These are phyloP conservation scores for Elsinoe fawcettii DNA, from an alignment of 2,329 filamentous ascomycete species.

Conservation along the genomic window DNA sequence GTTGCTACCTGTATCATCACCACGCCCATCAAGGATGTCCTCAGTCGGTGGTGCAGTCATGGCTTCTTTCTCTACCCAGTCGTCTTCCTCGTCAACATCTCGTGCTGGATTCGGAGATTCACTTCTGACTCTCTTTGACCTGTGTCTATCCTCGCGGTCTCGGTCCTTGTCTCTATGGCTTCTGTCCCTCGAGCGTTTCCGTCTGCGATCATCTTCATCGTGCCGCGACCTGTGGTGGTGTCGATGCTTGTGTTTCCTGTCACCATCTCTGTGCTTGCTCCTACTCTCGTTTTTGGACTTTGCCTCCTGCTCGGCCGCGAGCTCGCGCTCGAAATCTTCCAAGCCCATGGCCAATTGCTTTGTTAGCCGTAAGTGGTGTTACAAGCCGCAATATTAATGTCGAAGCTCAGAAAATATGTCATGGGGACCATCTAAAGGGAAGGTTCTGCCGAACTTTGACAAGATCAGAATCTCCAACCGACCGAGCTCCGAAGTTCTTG, in stretches of 20 bases:
- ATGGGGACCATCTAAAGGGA: background rate
- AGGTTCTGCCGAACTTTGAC: background rate
- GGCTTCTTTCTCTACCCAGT: conserved; percentile 39
- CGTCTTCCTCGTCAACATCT: conserved; percentile 35
- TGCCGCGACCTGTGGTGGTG: conserved; percentile 29
- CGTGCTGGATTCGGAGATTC: conserved; percentile 28
- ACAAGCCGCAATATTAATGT: background rate
- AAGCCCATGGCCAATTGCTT: conserved; percentile 42
- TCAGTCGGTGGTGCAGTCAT: conserved; percentile 35
- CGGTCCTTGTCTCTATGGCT: conserved; percentile 41
- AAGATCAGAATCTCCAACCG: background rate
- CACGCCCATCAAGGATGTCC: conserved; percentile 37
- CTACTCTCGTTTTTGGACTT: conserved; percentile 41
- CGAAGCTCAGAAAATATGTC: conserved; percentile 5
- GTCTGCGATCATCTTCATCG: conserved; percentile 41
- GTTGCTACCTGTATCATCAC: conserved; percentile 31
- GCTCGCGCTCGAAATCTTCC: conserved; percentile 69
- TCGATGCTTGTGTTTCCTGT: conserved; percentile 37
- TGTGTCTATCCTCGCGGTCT: conserved; percentile 32
- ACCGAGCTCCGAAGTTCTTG: background rate
- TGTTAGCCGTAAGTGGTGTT: background rate
- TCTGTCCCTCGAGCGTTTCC: conserved; percentile 57
- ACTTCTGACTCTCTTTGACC: conserved; percentile 24
- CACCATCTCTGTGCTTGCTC: conserved; percentile 33
- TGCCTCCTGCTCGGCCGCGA: conserved; percentile 58